Evolutionary conservation across 208 protist species (phyloP).

Genomic region (Spongospora subterranea): DNA sequence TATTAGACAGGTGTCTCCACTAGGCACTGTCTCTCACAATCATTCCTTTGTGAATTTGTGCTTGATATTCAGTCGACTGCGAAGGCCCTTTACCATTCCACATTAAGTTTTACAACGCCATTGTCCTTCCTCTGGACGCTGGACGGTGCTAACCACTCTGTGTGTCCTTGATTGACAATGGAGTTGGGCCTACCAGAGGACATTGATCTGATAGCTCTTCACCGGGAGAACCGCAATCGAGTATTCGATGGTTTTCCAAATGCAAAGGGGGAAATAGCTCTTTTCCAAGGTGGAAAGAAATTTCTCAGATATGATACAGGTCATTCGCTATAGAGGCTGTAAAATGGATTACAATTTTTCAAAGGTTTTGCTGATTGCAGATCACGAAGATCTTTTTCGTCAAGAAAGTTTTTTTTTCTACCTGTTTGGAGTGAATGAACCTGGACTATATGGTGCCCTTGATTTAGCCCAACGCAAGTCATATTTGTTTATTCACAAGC

Average conservation of each 20-base stretch:
- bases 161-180: background rate
- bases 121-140: no score
- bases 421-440: slow-evolving; percentile 69
- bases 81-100: no score
- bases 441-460: slow-evolving; percentile 62
- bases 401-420: slow-evolving; percentile 71
- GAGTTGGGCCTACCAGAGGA: background rate
- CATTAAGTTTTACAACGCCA: no score
- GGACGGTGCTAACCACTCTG: no score
- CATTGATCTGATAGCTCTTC: background rate
- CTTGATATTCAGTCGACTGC: no score
- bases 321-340: background rate
- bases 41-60: no score
- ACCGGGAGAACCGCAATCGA: background rate
- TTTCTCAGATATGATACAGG: background rate
- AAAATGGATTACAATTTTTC: background rate
- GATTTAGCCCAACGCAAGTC: slow-evolving; percentile 34
- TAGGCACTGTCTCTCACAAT: no score
- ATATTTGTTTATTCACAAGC: slow-evolving; percentile 65
- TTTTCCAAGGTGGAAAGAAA: background rate
- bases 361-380: slow-evolving; percentile 31
- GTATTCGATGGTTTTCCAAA: background rate
- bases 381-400: slow-evolving; percentile 69
- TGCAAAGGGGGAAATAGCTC: background rate
- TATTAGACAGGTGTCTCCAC: no score